Evolutionary conservation across 352 stramenopile genomes (phyloP), one percentile per base, ranked within the genome.

Genomic region (Phytopythium chamaehyphon): DNA sequence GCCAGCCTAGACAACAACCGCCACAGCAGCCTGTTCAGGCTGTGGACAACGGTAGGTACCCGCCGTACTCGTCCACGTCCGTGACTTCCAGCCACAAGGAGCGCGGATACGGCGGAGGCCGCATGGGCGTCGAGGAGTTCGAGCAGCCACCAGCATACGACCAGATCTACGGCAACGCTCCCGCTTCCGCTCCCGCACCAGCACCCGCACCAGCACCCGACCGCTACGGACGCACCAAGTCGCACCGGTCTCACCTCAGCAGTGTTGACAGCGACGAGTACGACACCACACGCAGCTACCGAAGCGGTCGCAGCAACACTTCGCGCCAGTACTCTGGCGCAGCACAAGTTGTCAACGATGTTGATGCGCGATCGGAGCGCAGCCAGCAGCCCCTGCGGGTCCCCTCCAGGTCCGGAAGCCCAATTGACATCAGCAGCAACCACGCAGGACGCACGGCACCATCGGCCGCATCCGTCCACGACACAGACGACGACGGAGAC

Each of bases 401-500:
- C 7, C 12, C 19, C 12, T 35, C n/a, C 24, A 19, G 11, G 16
- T 11, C 23, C 37, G 37, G 49, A 24, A 46, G 44, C 54, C 14
- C 33, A 37, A 33, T 28, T 54, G 14, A 52, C 49, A 48, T 23
- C 51, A 56, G 42, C 51, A 57, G 45, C 53, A 62, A 33, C 42
- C 51, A 33, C 44, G 54, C 22, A 43, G 47, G n/a, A 39, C 51
- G 22, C 44, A 63, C 65, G 36, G 51, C 48, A 23, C 24, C 19
- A 36, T 28, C 42, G 24, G 12, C 43, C 11, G 24, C 43, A 9
- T 33, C 28, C 28, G 9, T 33, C 9, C 28, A 33, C 28, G 28
- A 33, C 28, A 9, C 77, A 15, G 70, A 78, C 18, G 73, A 81
- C 9, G 69, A 71, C 9, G 47, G 44, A 5, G 54, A 63, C 14